These are phyloP conservation scores for Clausena lansium DNA, from an alignment of 345 rosid species.

Conservation along the genomic window DNA sequence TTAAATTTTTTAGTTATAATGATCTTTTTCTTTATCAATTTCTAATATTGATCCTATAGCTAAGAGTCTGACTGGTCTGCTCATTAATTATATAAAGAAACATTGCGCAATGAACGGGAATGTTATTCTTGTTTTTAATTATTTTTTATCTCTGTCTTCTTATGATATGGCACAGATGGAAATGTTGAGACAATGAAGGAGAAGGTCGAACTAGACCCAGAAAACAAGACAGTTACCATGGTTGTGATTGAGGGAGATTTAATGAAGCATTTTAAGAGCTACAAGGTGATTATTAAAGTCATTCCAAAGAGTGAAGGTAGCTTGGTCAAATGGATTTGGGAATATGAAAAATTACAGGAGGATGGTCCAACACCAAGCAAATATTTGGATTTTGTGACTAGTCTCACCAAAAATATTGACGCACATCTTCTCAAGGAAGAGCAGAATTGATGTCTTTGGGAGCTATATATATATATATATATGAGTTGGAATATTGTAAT, in stretches of 20 bases:
- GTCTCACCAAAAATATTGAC: not conserved
- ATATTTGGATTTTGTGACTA: too few relatives aligned
- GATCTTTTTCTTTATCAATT: too few relatives aligned
- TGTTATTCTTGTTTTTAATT: too few relatives aligned
- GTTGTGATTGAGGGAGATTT: not conserved
- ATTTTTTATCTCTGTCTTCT: too few relatives aligned
- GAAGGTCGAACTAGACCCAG: not conserved
- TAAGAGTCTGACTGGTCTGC: not conserved
- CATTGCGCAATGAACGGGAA: not conserved
- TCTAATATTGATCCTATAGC: not conserved
- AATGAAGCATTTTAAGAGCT: not conserved
- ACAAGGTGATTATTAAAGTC: not conserved
- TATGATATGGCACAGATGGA: not conserved
- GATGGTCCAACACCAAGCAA: too few relatives aligned
- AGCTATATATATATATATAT: too few relatives aligned
- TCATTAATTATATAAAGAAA: too few relatives aligned
- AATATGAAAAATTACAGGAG: not conserved
- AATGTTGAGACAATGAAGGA: not conserved
- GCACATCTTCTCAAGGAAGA: not conserved
- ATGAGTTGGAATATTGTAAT: too few relatives aligned
- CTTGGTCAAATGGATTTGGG: constrained; percentile 4
- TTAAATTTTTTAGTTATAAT: too few relatives aligned
- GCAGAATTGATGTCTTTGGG: too few relatives aligned
- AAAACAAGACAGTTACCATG: not conserved
- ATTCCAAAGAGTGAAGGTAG: constrained; percentile 4